phyloP scores from a whole-genome alignment of 768 basidiomycete species.

The Kockovaella imperatae region DNA sequence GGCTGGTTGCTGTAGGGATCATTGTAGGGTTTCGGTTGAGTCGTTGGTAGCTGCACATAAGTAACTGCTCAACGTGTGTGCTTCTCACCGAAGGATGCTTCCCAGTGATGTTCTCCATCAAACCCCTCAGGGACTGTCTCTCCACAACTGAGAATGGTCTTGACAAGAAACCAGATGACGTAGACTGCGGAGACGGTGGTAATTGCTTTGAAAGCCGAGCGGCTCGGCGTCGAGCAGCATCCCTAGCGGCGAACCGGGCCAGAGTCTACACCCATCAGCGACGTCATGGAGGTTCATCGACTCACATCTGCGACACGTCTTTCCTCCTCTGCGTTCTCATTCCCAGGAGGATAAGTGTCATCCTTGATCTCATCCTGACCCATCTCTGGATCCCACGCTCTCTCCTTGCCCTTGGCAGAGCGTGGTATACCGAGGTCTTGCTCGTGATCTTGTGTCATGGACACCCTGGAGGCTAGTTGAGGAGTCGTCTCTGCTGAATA shows the following conservation, averaged over 20 bases:
- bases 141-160: slow-evolving; percentile 20
- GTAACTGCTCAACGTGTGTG: too few relatives aligned
- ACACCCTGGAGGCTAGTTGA: too few relatives aligned
- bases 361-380: slow-evolving; percentile 21
- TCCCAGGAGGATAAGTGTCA: slow-evolving; percentile 26
- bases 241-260: slow-evolving; percentile 30
- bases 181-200: slow-evolving; percentile 11
- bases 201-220: slow-evolving; percentile 22
- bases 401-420: slow-evolving; percentile 13
- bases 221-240: slow-evolving; percentile 28
- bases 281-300: neutral
- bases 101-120: slow-evolving; percentile 20
- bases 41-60: slow-evolving; percentile 1
- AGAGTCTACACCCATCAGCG: slow-evolving; percentile 21
- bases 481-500: too few relatives aligned
- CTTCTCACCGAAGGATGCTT: too few relatives aligned
- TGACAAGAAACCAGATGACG: slow-evolving; percentile 8
- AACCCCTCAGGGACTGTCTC: slow-evolving; percentile 22
- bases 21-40: neutral
- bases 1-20: too few relatives aligned
- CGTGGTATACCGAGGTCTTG: too few relatives aligned
- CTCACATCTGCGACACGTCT: slow-evolving; percentile 28
- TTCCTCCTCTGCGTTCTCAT: slow-evolving; percentile 30
- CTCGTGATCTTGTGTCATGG: too few relatives aligned
- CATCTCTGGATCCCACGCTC: slow-evolving; percentile 26